Base-by-base conservation (phyloP, 2,329 filamentous ascomycete species). In the Aspergillus proliferans region DNA sequence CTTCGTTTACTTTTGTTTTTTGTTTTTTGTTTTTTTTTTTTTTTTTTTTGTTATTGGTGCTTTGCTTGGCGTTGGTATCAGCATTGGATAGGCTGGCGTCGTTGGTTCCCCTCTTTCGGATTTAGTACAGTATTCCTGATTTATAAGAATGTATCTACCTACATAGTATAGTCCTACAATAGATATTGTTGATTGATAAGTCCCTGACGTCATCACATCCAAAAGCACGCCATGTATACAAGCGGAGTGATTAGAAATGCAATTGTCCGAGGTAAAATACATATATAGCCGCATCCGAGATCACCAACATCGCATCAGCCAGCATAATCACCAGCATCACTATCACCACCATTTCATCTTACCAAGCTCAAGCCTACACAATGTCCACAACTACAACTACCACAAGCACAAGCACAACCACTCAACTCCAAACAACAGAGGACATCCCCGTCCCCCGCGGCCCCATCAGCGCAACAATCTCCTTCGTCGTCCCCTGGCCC, bases 381-480 rank as follows among this genome's bases (percentile, higher is more conserved):
- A 33, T 26, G 41, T 28, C 21, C 14, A 46, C 30, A 10, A 39
- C 33, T 1, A 38, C 41, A 2, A 46, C 44, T 1, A 46, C 33
- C 5, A 24, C 21, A 2, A 15, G 15, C 15, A 15, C 15, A 15
- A 15, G 15, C 15, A 28, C 30, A 14, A 46, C 44, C 19, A 40
- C 19, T 10, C 28, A 34, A 19, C 15, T 2, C 14, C 18, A 18
- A 30, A 12, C 26, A 12, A 30, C 9, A 5, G 24, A 30, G 7
- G 14, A 44, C 24, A 66, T 78, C 40, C 78, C 81, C 15, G 26
- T 40, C 10, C 38, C 38, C 19, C 73, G 81, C 49, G 87, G 87
- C 53, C 74, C 81, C 55, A 80, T 86, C 51, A 75, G 74, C 43
- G 78, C 84, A 8, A 68, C 66, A n/a, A 73, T 91, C 28, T 78